Percentiles rank a stretch among this genome's conserved stretches.
Conservation (phyloP, 225 moss, liverwort and hornwort genomes). For the Sphagnum tenellum region DNA sequence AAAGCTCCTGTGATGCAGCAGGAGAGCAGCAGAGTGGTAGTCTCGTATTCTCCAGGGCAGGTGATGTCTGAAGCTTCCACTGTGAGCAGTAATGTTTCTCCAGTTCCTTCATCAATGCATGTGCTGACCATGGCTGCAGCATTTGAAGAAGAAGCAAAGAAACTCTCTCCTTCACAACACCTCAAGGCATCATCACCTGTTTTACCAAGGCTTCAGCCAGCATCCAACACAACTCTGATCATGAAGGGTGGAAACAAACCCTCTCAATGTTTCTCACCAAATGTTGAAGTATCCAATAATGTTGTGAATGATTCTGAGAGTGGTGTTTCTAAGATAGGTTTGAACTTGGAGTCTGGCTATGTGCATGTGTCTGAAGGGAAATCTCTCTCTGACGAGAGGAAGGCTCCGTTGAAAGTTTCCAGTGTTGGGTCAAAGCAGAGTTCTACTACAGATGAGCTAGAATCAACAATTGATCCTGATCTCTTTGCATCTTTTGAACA, state of each 20-base stretch:
- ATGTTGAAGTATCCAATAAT: too few species aligned
- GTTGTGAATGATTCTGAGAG: too few species aligned
- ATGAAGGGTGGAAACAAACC: too few species aligned
- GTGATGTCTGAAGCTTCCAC: too few species aligned
- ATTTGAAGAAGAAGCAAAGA: slow-evolving; percentile 11
- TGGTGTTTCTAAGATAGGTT: not conserved
- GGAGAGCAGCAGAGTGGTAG: not conserved
- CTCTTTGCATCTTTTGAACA: slow-evolving; percentile 49
- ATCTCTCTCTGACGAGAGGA: not conserved
- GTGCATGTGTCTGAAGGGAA: not conserved
- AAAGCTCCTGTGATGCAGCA: not conserved
- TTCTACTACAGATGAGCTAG: not conserved
- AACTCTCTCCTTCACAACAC: slow-evolving; percentile 8
- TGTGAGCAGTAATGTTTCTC: too few species aligned
- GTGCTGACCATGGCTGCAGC: slow-evolving; percentile 10
- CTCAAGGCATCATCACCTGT: not conserved
- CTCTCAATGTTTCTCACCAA: too few species aligned
- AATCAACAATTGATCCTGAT: slow-evolving; percentile 22
- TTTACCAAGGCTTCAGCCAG: too few species aligned
- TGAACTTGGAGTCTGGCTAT: not conserved
- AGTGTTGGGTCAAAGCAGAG: too few species aligned
- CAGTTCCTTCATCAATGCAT: slow-evolving; percentile 9
- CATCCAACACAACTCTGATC: too few species aligned
- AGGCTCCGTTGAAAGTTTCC: too few species aligned
- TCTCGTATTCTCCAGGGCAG: too few species aligned